phyloP scores from a whole-genome alignment of 2,329 filamentous ascomycete genomes.

The Trichoderma arundinaceum region DNA sequence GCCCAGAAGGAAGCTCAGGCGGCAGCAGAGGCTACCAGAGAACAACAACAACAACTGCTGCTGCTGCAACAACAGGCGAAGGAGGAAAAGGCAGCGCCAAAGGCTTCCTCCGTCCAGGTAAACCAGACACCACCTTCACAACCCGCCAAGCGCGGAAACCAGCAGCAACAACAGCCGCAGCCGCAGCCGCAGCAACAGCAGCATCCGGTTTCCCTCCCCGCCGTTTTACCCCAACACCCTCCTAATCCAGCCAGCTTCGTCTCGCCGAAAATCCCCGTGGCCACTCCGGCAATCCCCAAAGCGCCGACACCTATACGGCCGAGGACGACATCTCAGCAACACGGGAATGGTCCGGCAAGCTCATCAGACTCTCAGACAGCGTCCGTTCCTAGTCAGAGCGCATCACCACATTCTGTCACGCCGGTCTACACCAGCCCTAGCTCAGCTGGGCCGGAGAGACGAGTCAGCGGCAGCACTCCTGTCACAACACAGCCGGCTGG shows the following conservation, averaged over 20 bases:
- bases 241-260: conserved; percentile 63
- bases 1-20: conserved; percentile 65
- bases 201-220: conserved; percentile 52
- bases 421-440: conserved; percentile 70
- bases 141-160: conserved; percentile 33
- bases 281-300: conserved; percentile 83
- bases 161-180: conserved; percentile 11
- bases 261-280: conserved; percentile 80
- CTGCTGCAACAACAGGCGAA: conserved; percentile 62
- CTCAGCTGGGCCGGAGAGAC: conserved; percentile 67
- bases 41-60: conserved; percentile 38
- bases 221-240: conserved; percentile 64
- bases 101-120: conserved; percentile 49
- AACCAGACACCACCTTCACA: conserved; percentile 34
- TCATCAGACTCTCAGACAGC: conserved; percentile 72
- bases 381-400: conserved; percentile 59
- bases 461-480: conserved; percentile 57
- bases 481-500: conserved; percentile 41
- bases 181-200: conserved; percentile 38
- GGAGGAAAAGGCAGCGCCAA: conserved; percentile 58
- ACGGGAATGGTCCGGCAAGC: conserved; percentile 71
- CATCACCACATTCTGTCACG: conserved; percentile 65
- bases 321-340: conserved; percentile 81
- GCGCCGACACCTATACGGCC: conserved; percentile 78
- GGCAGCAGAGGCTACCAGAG: conserved; percentile 52